phyloP scores from a whole-genome alignment of 2,329 filamentous ascomycete genomes.

The Colletotrichum sansevieriae region DNA sequence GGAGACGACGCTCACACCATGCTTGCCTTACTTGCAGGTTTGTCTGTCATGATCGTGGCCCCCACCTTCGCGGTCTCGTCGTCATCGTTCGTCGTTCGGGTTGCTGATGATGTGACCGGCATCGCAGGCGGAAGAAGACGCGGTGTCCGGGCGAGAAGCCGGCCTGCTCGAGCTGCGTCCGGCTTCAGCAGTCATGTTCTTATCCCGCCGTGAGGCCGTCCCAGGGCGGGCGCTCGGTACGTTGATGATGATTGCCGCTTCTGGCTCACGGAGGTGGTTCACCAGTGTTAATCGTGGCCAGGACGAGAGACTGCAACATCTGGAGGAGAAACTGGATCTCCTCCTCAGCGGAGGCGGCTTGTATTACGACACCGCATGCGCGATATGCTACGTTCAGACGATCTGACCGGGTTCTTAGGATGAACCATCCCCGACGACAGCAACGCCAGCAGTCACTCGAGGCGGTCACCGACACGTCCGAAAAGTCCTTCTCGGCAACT shows the following conservation, averaged over 20 bases:
- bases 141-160: conserved; percentile 66
- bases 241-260: conserved; percentile 37
- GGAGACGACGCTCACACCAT: conserved; percentile 56
- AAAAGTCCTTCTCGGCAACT: conserved; percentile 51
- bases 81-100: not conserved
- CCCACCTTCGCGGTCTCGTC: not conserved
- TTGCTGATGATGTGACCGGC: not conserved
- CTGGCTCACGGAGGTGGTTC: not conserved
- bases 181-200: conserved; percentile 61
- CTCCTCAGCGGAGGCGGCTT: conserved; percentile 57
- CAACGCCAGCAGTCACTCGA: conserved; percentile 45
- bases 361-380: conserved; percentile 45
- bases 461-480: conserved; percentile 49
- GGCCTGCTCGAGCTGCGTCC: conserved; percentile 63
- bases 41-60: conserved; percentile 38
- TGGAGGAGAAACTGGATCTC: conserved; percentile 66
- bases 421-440: conserved; percentile 46
- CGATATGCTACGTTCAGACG: conserved; percentile 34
- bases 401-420: conserved; percentile 50
- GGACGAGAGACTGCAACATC: conserved; percentile 64
- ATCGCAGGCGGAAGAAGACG: conserved; percentile 61
- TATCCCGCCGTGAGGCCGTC: conserved; percentile 56
- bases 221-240: conserved; percentile 59
- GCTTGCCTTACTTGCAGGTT: conserved; percentile 63
- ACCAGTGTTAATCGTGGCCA: conserved; percentile 42